A percentile compares a stretch with the other conserved stretches of the same genome.
Evolutionary conservation across 1,284 basidiomycete genomes (phyloP).

Genomic region (Sporisorium sorghi): DNA sequence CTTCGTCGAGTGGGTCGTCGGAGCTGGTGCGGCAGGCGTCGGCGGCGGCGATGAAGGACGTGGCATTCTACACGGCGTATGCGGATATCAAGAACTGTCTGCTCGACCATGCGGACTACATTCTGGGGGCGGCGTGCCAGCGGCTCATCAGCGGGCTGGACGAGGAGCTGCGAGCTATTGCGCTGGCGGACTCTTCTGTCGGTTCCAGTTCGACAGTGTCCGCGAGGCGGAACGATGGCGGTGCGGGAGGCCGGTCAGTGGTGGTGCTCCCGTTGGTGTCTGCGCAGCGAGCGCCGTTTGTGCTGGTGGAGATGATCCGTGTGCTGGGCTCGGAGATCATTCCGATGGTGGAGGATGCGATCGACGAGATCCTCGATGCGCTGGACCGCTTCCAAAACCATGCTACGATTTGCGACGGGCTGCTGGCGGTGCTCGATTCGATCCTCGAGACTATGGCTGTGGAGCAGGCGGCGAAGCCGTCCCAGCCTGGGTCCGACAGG

Average conservation of each 20-base stretch:
- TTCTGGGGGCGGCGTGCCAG: conserved; percentile 63
- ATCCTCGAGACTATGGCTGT: conserved; percentile 54
- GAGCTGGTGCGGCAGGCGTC: conserved; percentile 25
- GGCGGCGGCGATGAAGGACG: conserved; percentile 35
- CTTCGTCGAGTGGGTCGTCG: conserved; percentile 14
- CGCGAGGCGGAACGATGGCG: too few relatives aligned
- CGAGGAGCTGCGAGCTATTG: conserved; percentile 38
- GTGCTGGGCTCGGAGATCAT: conserved; percentile 62
- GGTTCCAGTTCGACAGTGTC: too few relatives aligned
- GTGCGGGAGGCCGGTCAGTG: background rate
- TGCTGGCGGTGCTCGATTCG: conserved; percentile 60
- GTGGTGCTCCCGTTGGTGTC: conserved; percentile 49
- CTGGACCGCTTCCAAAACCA: conserved; percentile 65
- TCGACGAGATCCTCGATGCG: conserved; percentile 67
- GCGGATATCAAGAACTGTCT: conserved; percentile 54
- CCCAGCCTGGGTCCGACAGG: background rate
- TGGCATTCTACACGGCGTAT: conserved; percentile 60
- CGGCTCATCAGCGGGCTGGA: conserved; percentile 50
- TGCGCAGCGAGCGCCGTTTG: conserved; percentile 62
- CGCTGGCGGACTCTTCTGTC: background rate
- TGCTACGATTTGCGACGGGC: conserved; percentile 50
- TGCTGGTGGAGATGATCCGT: conserved; percentile 65
- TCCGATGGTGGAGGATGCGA: conserved; percentile 65
- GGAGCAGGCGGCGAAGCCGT: conserved; percentile 23
- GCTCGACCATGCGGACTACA: conserved; percentile 65